A percentile compares a stretch with the other conserved stretches of the same genome.
These are phyloP conservation scores for Fusarium coicis DNA, from an alignment of 2,329 filamentous ascomycete genomes.

Conservation along the genomic window DNA sequence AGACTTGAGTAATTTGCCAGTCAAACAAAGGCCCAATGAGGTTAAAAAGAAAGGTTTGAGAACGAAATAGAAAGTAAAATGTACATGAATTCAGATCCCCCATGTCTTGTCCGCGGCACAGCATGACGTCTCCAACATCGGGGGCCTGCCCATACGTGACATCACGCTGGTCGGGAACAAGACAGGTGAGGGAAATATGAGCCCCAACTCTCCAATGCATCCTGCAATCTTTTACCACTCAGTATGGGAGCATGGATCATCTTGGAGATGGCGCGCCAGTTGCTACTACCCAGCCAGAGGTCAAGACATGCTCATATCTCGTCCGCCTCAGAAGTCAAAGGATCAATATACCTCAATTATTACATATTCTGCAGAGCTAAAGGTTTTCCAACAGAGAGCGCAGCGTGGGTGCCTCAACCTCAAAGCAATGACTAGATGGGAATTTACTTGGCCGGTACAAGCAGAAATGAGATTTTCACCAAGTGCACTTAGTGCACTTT, in stretches of 20 bases:
- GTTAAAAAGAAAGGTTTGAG: not conserved
- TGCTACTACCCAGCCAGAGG: too few species aligned
- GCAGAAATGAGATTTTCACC: not conserved
- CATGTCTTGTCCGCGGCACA: not conserved
- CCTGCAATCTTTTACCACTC: too few species aligned
- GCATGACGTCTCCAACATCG: not conserved
- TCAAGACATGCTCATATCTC: too few species aligned
- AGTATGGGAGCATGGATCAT: not conserved
- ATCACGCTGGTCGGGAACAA: not conserved
- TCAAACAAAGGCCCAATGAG: not conserved
- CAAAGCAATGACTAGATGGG: not conserved
- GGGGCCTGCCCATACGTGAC: not conserved
- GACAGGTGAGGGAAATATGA: not conserved
- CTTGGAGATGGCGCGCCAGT: not conserved
- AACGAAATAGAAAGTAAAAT: not conserved
- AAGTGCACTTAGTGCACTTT: not conserved
- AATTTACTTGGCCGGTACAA: not conserved
- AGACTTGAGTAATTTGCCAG: not conserved
- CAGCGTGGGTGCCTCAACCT: not conserved
- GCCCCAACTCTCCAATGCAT: not conserved
- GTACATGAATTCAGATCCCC: not conserved
- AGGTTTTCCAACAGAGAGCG: too few species aligned
- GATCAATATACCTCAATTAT: too few species aligned
- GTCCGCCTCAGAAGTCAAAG: too few species aligned
- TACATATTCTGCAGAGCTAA: too few species aligned